Evolutionary conservation across 352 stramenopile species (phyloP), one percentile per base, ranked within the genome.

Genomic region (Pythium chondricola): DNA sequence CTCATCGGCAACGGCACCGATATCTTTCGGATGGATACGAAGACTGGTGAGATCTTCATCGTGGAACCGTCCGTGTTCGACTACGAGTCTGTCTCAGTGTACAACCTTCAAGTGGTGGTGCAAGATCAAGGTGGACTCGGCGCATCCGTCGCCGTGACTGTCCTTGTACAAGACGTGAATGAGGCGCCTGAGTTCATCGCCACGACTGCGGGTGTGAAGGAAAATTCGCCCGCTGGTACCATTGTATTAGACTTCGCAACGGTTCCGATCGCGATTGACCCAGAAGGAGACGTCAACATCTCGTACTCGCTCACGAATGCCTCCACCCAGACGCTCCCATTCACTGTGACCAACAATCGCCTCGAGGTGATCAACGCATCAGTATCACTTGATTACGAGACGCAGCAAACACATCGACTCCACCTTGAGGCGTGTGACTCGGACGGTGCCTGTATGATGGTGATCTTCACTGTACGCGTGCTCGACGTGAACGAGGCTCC

Each of bases 121-220:
- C 58, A 42, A 8, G 73, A 85, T 46, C n/a, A 26, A n/a, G 55
- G 24, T 14, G 70, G 65, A 18, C n/a, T 78, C n/a, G 56, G 31
- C 2, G 35, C 24, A 22, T 56, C 57, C 5, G 31, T 68, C 33
- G 22, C 26, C 7, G 48, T 82, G 2, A 42, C 56, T 31, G 69
- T 85, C 16, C 41, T 29, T 17, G 69, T 85, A 2, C 6, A 65
- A 2, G 48, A 85, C 42, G 48, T 65, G 5, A 85, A 85, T 31
- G 70, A 82, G 52, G 42, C 67, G 8, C 73, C 73, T 16, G 40
- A 68, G 11, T 72, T 82, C 31, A 35, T 44, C 9, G 1, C 61
- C 31, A 43, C 44, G 5, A 46, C 8, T 1, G 49, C 48, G 8
- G 6, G 18, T 1, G 30, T 48, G 37, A 21, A 24, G 20, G 65